These are phyloP conservation scores for sunflower (Helianthus annuus) DNA, from an alignment of 129 eudicot species.

Conservation along the genomic window HanXRQr2.0-SUNRISE NC_035445.2:166334169-166334668, in stretches of 20 bases:
- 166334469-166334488: background rate
- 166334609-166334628: no score
- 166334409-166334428: slow-evolving; percentile 3
- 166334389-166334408: no score
- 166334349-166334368: background rate
- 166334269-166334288: background rate
- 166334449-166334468: slow-evolving; percentile 22
- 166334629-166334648: no score
- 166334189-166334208: background rate
- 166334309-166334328: slow-evolving; percentile 16
- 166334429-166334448: background rate
- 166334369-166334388: no score
- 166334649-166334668: slow-evolving; percentile 11
- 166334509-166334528: background rate
- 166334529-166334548: no score
- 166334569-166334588: no score
- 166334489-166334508: background rate
- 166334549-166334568: no score
- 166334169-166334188: slow-evolving; percentile 7
- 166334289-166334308: background rate
- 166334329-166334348: slow-evolving; percentile 23
- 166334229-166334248: slow-evolving; percentile 1
- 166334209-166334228: slow-evolving; percentile 25
- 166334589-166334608: no score
- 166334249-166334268: background rate